Percentiles rank a stretch among this genome's conserved stretches.
Evolutionary conservation across 2,329 filamentous ascomycete genomes (phyloP).

Genomic region (Cladophialophora yegresii): DNA sequence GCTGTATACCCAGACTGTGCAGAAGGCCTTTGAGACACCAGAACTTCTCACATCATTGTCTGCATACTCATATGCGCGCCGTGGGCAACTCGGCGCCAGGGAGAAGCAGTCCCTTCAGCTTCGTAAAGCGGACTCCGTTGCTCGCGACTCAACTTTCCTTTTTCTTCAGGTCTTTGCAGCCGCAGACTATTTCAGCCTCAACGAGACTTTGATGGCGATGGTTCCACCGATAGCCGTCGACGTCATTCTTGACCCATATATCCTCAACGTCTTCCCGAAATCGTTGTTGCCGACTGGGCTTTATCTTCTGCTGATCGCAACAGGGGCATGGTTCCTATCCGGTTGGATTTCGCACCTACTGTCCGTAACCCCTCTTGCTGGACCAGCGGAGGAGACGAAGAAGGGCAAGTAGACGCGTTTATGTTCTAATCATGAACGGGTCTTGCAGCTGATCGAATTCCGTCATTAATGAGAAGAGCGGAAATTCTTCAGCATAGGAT

Average conservation of each 20-base stretch:
- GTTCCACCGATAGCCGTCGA: constrained; percentile 77
- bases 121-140: constrained; percentile 10
- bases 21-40: constrained; percentile 62
- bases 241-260: constrained; percentile 79
- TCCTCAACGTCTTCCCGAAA: constrained; percentile 75
- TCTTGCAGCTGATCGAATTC: constrained; percentile 35
- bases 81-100: constrained; percentile 38
- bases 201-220: constrained; percentile 71
- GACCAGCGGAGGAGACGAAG: neutral
- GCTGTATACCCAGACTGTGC: constrained; percentile 65
- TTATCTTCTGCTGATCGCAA: constrained; percentile 66
- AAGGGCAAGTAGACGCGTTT: constrained; percentile 23
- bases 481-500: constrained; percentile 36
- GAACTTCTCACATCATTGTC: constrained; percentile 66
- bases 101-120: constrained; percentile 27
- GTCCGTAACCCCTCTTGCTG: neutral
- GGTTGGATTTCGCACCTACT: constrained; percentile 43
- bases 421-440: constrained; percentile 28
- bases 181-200: constrained; percentile 81
- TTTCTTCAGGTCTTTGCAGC: constrained; percentile 74
- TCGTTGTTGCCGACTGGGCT: constrained; percentile 72
- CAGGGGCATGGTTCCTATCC: constrained; percentile 55
- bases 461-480: constrained; percentile 36
- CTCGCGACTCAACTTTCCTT: constrained; percentile 51
- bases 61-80: constrained; percentile 59